Percentiles rank a stretch among this genome's conserved stretches.
Conservation (phyloP, 768 basidiomycete genomes). For the Boletus rubroflammeus region DNA sequence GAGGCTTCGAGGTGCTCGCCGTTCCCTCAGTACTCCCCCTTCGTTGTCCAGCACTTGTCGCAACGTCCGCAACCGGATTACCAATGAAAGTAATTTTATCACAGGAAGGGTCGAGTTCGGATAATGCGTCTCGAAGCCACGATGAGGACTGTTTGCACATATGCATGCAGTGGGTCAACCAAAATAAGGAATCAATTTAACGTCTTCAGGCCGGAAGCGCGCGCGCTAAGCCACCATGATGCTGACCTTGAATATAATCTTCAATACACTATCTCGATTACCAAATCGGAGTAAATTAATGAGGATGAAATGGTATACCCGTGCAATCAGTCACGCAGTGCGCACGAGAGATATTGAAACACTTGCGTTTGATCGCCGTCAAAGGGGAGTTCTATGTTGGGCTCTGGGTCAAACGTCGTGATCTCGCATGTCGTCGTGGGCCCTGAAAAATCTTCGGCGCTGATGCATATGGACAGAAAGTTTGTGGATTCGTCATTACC, state of each 20-base stretch:
- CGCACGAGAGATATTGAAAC: neutral
- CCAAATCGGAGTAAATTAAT: neutral
- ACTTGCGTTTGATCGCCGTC: slow-evolving; percentile 59
- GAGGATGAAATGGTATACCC: neutral
- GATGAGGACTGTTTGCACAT: slow-evolving; percentile 67
- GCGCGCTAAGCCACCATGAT: neutral
- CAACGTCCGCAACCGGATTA: slow-evolving; percentile 49
- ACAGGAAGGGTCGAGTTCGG: slow-evolving; percentile 86
- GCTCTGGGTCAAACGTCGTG: slow-evolving; percentile 80
- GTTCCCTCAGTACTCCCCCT: slow-evolving; percentile 6
- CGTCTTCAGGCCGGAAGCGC: neutral
- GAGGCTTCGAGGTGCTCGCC: slow-evolving; percentile 39
- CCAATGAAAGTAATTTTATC: slow-evolving; percentile 82
- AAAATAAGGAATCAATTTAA: neutral
- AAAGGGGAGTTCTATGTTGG: slow-evolving; percentile 76
- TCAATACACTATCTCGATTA: slow-evolving; percentile 50
- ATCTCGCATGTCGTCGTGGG: slow-evolving; percentile 88
- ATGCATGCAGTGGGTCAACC: neutral
- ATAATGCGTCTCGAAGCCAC: slow-evolving; percentile 90
- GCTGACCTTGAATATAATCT: slow-evolving; percentile 80
- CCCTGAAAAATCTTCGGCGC: slow-evolving; percentile 74
- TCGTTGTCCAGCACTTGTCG: slow-evolving; percentile 7
- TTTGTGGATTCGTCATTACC: slow-evolving; percentile 1
- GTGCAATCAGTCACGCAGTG: slow-evolving; percentile 7
- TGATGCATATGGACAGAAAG: slow-evolving; percentile 25